Base-by-base conservation (phyloP, 2,329 filamentous ascomycete species). In the Sclerotinia minor region DNA sequence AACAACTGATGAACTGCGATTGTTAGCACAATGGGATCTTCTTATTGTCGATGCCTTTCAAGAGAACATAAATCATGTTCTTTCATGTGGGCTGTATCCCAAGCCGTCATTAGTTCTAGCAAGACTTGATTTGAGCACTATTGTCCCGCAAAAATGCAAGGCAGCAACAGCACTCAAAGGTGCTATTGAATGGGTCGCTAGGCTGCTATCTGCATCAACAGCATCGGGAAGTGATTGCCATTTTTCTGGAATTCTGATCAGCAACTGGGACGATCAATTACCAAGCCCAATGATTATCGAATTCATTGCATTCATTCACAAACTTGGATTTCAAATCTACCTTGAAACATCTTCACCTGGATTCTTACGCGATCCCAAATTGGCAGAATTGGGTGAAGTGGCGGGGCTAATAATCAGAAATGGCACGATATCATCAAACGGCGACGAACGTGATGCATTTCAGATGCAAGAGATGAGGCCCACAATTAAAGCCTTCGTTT, bases 21-120 rank as follows among this genome's bases (percentile, higher is more conserved):
- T 83, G 8, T 73, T 82, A n/a, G 67, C 74, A 49, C 74, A 77
- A 72, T 82, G 79, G 79, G 80, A 83, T 64, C 69, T 82, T n/a
- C 68, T 82, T 50, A 75, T 81, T 21, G 75, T 82, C 17, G 80
- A 83, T 70, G 80, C 81, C 2, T 74, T 78, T 24, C 76, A 79
- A 68, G 50, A 65, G 13, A 78, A 79, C 7, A 76, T 80, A 3
- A 55, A 75, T 3, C 73, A 78, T 5, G 79, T 77, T 5, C 74
- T 81, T 65, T 71, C 72, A n/a, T 44, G 53, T 52, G 47, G 49
- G 9, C 26, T 59, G 17, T 71, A 73, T 61, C 19, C 55, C 5
- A 44, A 71, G 5, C 70, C 73, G 24, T 41, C 69, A 45, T 71
- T 73, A 35, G 60, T 69, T 15, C 47, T 75, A 32, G 74, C 71